Percentiles rank a stretch among this genome's conserved stretches.
phyloP scores from a whole-genome alignment of 352 stramenopile species.

The Phytophthora macrochlamydospora region DNA sequence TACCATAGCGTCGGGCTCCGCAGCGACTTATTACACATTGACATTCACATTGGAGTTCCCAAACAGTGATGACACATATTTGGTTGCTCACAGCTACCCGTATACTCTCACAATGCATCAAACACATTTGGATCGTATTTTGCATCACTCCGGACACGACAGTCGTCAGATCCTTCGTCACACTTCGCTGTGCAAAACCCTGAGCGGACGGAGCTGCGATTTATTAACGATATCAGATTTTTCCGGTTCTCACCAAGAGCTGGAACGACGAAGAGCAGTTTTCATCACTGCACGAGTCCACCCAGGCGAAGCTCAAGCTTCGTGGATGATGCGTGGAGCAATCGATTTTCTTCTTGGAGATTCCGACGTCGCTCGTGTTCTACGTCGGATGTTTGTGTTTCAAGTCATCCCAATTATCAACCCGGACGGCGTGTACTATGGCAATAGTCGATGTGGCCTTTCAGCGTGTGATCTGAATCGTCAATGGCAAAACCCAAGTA shows the following conservation, averaged over 20 bases:
- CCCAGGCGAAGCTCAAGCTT: conserved; percentile 90
- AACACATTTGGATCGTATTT: conserved; percentile 56
- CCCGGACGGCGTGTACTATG: conserved; percentile 92
- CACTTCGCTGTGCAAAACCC: conserved; percentile 60
- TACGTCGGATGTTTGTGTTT: conserved; percentile 92
- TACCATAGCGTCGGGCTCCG: neutral
- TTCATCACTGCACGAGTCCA: conserved; percentile 90
- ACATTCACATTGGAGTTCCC: conserved; percentile 88
- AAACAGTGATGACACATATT: conserved; percentile 81
- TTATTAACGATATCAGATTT: conserved; percentile 83
- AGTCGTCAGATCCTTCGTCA: conserved; percentile 42
- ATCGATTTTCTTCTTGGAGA: conserved; percentile 90
- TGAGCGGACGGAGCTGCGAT: conserved; percentile 65
- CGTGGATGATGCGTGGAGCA: conserved; percentile 94
- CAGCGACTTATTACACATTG: conserved; percentile 81
- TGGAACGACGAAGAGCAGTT: conserved; percentile 48
- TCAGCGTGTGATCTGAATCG: conserved; percentile 88
- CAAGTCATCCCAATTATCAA: conserved; percentile 95
- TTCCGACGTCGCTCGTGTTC: conserved; percentile 53
- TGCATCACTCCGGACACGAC: conserved; percentile 10
- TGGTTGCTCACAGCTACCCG: conserved; percentile 92
- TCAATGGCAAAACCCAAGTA: conserved; percentile 83
- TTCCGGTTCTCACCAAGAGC: conserved; percentile 28
- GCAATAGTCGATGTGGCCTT: conserved; percentile 92
- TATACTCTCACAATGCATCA: conserved; percentile 91